Percentiles rank a stretch among this genome's conserved stretches.
Conservation (phyloP, 768 basidiomycete species). For the Lyophyllum atratum region DNA sequence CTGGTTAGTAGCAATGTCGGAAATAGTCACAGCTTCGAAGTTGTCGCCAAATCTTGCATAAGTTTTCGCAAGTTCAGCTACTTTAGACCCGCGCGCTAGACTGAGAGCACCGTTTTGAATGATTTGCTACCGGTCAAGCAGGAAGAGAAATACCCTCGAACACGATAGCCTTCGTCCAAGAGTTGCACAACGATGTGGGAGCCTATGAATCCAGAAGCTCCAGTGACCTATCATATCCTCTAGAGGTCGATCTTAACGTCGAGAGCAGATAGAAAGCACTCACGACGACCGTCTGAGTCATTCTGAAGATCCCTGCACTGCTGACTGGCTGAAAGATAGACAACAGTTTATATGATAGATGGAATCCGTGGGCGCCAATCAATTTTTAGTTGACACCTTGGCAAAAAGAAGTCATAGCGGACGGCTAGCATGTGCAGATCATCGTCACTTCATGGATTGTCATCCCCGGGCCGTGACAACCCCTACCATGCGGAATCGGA, state of each 20-base stretch:
- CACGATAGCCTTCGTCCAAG: slow-evolving; percentile 47
- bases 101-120: slow-evolving; percentile 1
- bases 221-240: slow-evolving; percentile 35
- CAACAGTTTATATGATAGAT: too few relatives aligned
- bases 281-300: neutral
- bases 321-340: too few relatives aligned
- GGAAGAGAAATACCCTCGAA: slow-evolving; percentile 41
- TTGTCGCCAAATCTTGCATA: slow-evolving; percentile 18
- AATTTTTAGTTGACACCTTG: too few relatives aligned
- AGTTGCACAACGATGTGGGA: slow-evolving; percentile 43
- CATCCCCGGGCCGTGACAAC: too few relatives aligned
- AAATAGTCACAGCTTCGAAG: slow-evolving; percentile 20
- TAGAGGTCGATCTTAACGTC: too few relatives aligned
- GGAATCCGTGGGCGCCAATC: too few relatives aligned
- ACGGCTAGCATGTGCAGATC: too few relatives aligned
- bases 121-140: neutral
- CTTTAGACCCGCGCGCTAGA: slow-evolving; percentile 20
- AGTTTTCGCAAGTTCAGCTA: slow-evolving; percentile 17
- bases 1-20: slow-evolving; percentile 33
- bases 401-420: too few relatives aligned
- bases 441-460: too few relatives aligned
- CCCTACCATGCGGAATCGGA: too few relatives aligned
- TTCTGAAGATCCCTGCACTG: too few relatives aligned
- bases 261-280: neutral
- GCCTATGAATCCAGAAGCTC: slow-evolving; percentile 46